Evolutionary conservation across 2,329 filamentous ascomycete genomes (phyloP).

Genomic region (Phoma sp.): DNA sequence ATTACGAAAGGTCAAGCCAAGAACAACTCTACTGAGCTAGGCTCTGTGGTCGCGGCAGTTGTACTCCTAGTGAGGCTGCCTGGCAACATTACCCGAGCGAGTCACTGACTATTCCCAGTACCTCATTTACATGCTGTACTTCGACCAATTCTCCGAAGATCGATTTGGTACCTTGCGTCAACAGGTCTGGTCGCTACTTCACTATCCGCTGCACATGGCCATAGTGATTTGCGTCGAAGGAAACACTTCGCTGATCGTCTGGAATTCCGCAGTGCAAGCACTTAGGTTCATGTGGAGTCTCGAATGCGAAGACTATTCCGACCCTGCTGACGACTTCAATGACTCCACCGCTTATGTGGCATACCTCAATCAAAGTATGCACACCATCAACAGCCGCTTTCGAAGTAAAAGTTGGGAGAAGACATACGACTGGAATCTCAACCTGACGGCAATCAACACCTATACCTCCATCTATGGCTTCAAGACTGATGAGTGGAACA

Average conservation of each 20-base stretch:
- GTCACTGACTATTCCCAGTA: slow-evolving; percentile 21
- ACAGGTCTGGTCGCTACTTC: slow-evolving; percentile 62
- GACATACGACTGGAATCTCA: slow-evolving; percentile 30
- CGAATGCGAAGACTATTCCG: slow-evolving; percentile 19
- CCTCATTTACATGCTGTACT: slow-evolving; percentile 69
- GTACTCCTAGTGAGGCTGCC: slow-evolving; percentile 20
- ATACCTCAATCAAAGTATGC: slow-evolving; percentile 31
- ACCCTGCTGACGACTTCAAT: slow-evolving; percentile 25
- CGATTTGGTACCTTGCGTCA: slow-evolving; percentile 61
- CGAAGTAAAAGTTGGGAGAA: slow-evolving; percentile 28
- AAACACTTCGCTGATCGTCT: slow-evolving; percentile 37
- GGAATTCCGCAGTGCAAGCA: slow-evolving; percentile 34
- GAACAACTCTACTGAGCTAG: slow-evolving; percentile 30
- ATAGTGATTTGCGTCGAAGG: slow-evolving; percentile 68
- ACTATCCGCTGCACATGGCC: slow-evolving; percentile 68
- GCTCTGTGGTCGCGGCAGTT: slow-evolving; percentile 30
- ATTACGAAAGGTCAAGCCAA: slow-evolving; percentile 30
- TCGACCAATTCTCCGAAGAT: slow-evolving; percentile 59
- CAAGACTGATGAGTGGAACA: slow-evolving; percentile 28
- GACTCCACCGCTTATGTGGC: slow-evolving; percentile 12
- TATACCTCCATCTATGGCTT: slow-evolving; percentile 29
- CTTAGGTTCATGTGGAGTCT: slow-evolving; percentile 30
- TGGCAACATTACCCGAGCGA: background rate
- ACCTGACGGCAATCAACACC: slow-evolving; percentile 33
- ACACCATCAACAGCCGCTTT: slow-evolving; percentile 26